Conservation (phyloP, 2,329 filamentous ascomycete genomes). For the Geosmithia putterillii region DNA sequence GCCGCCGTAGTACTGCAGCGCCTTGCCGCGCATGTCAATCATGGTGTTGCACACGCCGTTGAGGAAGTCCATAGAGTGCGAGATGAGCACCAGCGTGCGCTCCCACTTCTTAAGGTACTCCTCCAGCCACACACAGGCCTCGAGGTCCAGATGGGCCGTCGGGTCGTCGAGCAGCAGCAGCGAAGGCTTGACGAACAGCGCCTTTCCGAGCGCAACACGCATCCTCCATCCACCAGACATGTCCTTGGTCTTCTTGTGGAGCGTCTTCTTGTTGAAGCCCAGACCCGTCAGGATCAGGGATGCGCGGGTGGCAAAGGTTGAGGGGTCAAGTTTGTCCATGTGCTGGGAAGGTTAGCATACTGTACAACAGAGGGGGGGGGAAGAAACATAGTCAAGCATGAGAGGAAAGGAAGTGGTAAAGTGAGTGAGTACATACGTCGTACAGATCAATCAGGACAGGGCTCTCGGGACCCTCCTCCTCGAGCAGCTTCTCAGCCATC, state of each 20-base stretch:
- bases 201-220: constrained; percentile 95
- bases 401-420: constrained; percentile 1
- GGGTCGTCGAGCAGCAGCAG: constrained; percentile 94
- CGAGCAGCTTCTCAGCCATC: constrained; percentile 78
- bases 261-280: constrained; percentile 96
- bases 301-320: constrained; percentile 89
- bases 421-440: constrained; percentile 46
- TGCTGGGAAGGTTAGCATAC: constrained; percentile 42
- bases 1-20: constrained; percentile 95
- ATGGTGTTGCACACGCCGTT: constrained; percentile 98
- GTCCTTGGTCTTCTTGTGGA: constrained; percentile 99
- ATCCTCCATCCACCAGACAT: constrained; percentile 99
- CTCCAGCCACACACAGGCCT: constrained; percentile 99
- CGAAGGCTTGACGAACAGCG: constrained; percentile 95
- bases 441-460: constrained; percentile 88
- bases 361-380: background rate
- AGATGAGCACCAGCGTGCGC: constrained; percentile 88
- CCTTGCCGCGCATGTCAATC: constrained; percentile 91
- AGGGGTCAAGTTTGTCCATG: constrained; percentile 98
- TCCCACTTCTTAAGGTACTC: constrained; percentile 99
- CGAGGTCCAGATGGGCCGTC: constrained; percentile 96
- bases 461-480: constrained; percentile 84
- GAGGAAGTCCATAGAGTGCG: constrained; percentile 96
- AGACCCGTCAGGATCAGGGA: constrained; percentile 97
- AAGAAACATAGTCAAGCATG: constrained; percentile 1